Base-by-base conservation (phyloP, 164 flowering plant genomes). In the Magnolia officinalis region DNA sequence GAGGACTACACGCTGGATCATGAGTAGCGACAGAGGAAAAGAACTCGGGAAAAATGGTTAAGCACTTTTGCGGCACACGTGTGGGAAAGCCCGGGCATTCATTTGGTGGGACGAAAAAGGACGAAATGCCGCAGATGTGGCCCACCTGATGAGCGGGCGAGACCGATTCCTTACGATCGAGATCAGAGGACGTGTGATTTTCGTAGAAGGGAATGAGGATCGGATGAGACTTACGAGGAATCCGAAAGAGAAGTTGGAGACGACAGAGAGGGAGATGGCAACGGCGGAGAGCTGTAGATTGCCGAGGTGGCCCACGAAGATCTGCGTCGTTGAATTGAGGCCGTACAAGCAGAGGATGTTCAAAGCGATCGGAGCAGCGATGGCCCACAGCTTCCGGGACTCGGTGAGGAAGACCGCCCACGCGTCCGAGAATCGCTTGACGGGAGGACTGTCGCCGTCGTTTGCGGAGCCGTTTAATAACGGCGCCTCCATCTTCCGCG, bases 241-340 rank as follows among this genome's bases (percentile, higher is more conserved):
- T 7, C 97, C 96, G 70, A 94, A 92, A 5, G 92, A 82, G 85
- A 94, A 90, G 77, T 82, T 90, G 13, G 90, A 84, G 77, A 94
- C 78, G 80, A 92, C 98, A 21, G 94, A 89, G 16, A 92, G 72
- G 19, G 91, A 80, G 64, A 91, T 85, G 8, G 98, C 90, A 19
- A 89, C 90, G 9, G 93, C 91, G 9, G 97, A 89, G 50, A 94
- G 91, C 87, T 94, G 84, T 50, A 90, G 70, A 70, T 89, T 82
- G 6, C 97, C 97, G 74, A 94, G 74, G 74, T 91, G 98, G 6
- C 98, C 98, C 26, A 88, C 93, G 78, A 94, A 94, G n/a, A 94
- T 92, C 78, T 81, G 91, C 0, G 98, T 94, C 58, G 87, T 81
- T 0, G 96, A 89, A 70, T 89, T 90, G 8, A 88, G 75, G 45